Evolutionary conservation across 208 protist species (phyloP), one percentile per base, ranked within the genome.

Genomic region (Trypanosomatidae sp.): DNA sequence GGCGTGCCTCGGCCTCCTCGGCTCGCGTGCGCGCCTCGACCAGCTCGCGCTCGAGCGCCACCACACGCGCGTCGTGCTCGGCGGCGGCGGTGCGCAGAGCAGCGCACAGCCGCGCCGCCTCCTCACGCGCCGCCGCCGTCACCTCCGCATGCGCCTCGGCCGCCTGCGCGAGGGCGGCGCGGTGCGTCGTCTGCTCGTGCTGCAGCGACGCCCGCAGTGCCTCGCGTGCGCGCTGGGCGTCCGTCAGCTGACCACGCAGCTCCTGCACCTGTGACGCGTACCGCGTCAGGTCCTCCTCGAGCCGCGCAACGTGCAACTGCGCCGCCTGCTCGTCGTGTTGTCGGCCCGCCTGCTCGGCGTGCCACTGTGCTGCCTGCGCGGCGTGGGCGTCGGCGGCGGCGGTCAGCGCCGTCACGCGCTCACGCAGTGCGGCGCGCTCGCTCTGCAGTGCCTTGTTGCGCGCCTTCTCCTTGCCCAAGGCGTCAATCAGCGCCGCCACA

Each of bases 381-480:
- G n/a, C n/a, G n/a, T n/a, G n/a, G n/a, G n/a, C n/a, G n/a, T n/a
- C n/a, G n/a, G n/a, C n/a, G n/a, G 3, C 57, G 64, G 33, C 56
- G 63, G 21, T 83, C 25, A 83, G 45, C 42, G 56, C 46, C 15
- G 51, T 45, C 19, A 85, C 51, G 19, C 54, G 66, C 23, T 48
- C 62, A n/a, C 54, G 48, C 25, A 83, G 50, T 28, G 41, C 25
- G 35, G 47, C 53, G 4, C 63, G 55, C 42, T 74, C 64, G 28
- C 33, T 53, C 6, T 41, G 18, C 3, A 60, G 33, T 5, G 20
- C 13, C 27, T 68, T 75, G 41, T 56, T 63, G 2, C 64, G 48
- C 51, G 75, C 67, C 41, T 68, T 77, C 46, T 81, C 69, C 26
- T 47, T 58, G 7, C 66, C 65, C 8, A 86, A 53, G 22, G 70